A percentile compares a stretch with the other conserved stretches of the same genome.
phyloP scores from a whole-genome alignment of 495 filamentous ascomycete species.

The Neurospora cerealis region DNA sequence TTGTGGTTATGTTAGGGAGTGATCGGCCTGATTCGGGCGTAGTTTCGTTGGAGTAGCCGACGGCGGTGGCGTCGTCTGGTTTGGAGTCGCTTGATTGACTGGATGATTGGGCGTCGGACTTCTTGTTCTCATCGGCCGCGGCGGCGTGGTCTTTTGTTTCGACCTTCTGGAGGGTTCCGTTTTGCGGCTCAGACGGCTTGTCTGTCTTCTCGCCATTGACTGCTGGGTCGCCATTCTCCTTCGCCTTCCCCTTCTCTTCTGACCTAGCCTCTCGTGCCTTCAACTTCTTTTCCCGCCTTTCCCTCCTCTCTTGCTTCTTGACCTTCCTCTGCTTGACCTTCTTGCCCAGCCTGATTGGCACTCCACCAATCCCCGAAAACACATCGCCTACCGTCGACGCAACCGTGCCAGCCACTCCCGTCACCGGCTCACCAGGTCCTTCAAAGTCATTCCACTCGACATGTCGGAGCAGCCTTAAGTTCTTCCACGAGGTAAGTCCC shows the following conservation, averaged over 20 bases:
- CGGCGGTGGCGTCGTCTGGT: not conserved
- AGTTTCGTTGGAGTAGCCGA: not conserved
- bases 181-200: not conserved
- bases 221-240: not conserved
- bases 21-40: not conserved
- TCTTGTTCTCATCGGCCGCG: not conserved
- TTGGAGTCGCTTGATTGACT: not conserved
- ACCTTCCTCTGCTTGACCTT: constrained; percentile 37
- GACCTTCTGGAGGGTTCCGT: not conserved
- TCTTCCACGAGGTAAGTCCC: constrained; percentile 49
- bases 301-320: constrained; percentile 31
- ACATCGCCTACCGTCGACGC: constrained; percentile 42
- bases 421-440: constrained; percentile 65
- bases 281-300: constrained; percentile 32
- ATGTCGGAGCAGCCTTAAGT: constrained; percentile 56
- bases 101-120: not conserved
- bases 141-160: constrained; percentile 3
- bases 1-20: constrained; percentile 7
- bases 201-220: not conserved
- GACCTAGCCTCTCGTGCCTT: constrained; percentile 10
- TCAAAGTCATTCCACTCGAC: constrained; percentile 74
- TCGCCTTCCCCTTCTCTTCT: not conserved
- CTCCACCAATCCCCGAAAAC: constrained; percentile 46
- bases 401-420: constrained; percentile 50
- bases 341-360: constrained; percentile 48